A percentile compares a stretch with the other conserved stretches of the same genome.
Conservation (phyloP, 2,329 filamentous ascomycete genomes). For the Bipolaris cookei region DNA sequence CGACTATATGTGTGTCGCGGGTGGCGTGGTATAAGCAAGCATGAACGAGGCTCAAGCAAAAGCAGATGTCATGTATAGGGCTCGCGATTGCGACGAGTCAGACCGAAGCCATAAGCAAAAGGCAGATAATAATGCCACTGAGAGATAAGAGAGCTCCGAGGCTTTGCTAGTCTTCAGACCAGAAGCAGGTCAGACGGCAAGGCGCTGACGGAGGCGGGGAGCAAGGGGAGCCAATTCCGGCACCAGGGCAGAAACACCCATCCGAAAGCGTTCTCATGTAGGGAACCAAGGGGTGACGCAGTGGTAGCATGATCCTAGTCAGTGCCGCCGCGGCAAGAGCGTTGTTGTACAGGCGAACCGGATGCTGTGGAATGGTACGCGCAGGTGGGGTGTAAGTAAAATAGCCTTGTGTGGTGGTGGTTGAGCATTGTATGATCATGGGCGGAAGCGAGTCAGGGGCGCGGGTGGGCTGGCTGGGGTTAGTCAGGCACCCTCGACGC, state of each 20-base stretch:
- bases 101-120: conserved; percentile 20
- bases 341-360: conserved; percentile 33
- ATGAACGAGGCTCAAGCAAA: conserved; percentile 13
- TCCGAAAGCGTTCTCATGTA: conserved; percentile 4
- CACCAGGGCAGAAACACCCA: not conserved
- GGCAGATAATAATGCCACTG: conserved; percentile 2
- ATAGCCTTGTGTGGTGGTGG: conserved; percentile 29
- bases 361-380: conserved; percentile 18
- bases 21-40: conserved; percentile 21
- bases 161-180: conserved; percentile 5
- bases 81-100: conserved; percentile 5
- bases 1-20: conserved; percentile 17
- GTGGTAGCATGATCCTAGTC: conserved; percentile 27
- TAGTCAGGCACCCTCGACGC: conserved; percentile 36
- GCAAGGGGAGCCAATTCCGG: conserved; percentile 5
- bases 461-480: conserved; percentile 27
- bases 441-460: conserved; percentile 18
- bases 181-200: conserved; percentile 6
- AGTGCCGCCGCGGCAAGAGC: conserved; percentile 25
- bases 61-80: conserved; percentile 12
- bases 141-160: conserved; percentile 4
- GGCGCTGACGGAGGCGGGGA: conserved; percentile 12
- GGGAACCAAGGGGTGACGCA: conserved; percentile 24
- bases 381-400: conserved; percentile 13
- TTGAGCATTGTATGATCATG: conserved; percentile 6